These are phyloP conservation scores for Arthrobotrys conoides DNA, from an alignment of 2,329 filamentous ascomycete species.

Conservation along the genomic window DNA sequence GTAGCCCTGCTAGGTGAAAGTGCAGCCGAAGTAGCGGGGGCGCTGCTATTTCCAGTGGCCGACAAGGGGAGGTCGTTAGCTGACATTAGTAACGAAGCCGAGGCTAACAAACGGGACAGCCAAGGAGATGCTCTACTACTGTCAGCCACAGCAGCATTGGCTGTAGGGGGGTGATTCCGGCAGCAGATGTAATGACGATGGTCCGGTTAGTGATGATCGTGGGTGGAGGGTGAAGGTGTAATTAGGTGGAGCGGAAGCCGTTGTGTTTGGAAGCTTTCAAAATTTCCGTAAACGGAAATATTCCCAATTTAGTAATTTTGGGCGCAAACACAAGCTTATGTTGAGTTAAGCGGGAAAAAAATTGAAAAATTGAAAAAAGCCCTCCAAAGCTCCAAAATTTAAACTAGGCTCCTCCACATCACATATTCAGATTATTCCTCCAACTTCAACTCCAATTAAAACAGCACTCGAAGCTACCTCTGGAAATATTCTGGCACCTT, in stretches of 20 bases:
- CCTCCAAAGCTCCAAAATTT: background rate
- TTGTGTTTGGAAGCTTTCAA: too few relatives aligned
- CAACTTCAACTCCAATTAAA: background rate
- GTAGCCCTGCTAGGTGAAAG: constrained; percentile 43
- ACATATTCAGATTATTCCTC: background rate
- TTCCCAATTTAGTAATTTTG: constrained; percentile 46
- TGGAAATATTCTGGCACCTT: background rate
- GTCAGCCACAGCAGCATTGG: constrained; percentile 1
- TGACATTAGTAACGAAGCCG: constrained; percentile 21
- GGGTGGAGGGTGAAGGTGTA: background rate
- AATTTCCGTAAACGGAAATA: constrained; percentile 43
- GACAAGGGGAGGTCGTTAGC: constrained; percentile 45
- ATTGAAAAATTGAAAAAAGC: constrained; percentile 36
- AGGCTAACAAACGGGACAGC: background rate
- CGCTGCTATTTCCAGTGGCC: constrained; percentile 33
- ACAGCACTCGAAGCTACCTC: background rate
- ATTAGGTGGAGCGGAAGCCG: background rate
- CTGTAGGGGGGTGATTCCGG: background rate
- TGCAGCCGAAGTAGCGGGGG: constrained; percentile 13
- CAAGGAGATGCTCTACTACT: background rate
- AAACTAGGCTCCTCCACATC: background rate
- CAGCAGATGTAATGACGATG: background rate
- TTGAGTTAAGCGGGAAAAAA: constrained; percentile 8
- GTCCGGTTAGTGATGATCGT: background rate
- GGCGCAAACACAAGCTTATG: constrained; percentile 42